Base-by-base conservation (phyloP, 2,329 filamentous ascomycete species). In the Metarhizium sp. region DNA sequence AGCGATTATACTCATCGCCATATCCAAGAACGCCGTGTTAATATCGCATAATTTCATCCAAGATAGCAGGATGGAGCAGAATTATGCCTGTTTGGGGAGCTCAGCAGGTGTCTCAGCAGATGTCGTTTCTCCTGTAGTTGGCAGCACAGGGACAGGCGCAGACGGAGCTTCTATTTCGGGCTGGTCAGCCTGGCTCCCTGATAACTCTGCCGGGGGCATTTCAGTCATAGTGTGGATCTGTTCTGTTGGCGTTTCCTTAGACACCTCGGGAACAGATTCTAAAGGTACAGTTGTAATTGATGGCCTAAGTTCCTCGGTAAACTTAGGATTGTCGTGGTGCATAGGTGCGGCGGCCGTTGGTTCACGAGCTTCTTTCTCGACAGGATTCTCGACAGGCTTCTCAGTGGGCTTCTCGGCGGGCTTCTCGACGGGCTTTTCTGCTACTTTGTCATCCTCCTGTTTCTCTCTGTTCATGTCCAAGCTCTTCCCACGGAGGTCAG, bases 401-500 rank as follows among this genome's bases (percentile, higher is more conserved):
- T 58, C 58, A 8, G n/a, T 16, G 20, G 46, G 6, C 20, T 57
- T 58, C 36, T 48, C 45, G 2, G 8, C 14, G 6, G 3, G 25
- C 32, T 42, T 52, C n/a, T 58, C 58, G 10, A 13, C 29, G 20
- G 46, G 6, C 20, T 57, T 58, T 36, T 48, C 45, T 14, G 45
- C 16, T 14, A 13, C 25, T 48, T 60, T 60, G 13, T 62, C 58
- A 20, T 65, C 66, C 11, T 60, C 57, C 8, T 51, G 55, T 32
- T 60, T 36, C 20, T 76, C 71, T 42, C 73, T 71, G 60, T 73
- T 78, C 18, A 74, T 64, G 50, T 81, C 78, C 30, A 76, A 56
- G 58, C 76, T 80, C 67, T 73, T 80, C 3, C 72, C 74, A n/a
- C 75, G 67, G 68, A 60, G 3, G 74, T 51, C 34, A 73, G 60